Percentiles rank a stretch among this genome's conserved stretches.
phyloP scores from a whole-genome alignment of 129 eudicot genomes.

The Pittosporum tobira region DNA sequence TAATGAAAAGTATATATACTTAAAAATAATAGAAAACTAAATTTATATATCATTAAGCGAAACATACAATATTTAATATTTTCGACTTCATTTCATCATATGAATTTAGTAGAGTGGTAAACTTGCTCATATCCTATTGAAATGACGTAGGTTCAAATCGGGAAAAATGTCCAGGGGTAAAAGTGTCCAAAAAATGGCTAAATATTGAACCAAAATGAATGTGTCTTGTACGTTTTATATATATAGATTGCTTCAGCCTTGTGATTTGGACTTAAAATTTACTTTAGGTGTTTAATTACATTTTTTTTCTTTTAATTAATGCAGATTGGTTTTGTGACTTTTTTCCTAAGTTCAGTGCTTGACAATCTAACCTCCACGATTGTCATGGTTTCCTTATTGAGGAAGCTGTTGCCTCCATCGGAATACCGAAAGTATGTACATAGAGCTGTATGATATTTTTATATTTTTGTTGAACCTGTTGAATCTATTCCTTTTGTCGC shows the following conservation, averaged over 20 bases:
- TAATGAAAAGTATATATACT: no score
- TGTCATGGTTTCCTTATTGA: constrained; percentile 93
- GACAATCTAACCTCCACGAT: constrained; percentile 97
- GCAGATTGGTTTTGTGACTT: constrained; percentile 95
- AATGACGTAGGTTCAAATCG: no score
- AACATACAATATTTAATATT: no score
- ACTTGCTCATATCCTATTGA: no score
- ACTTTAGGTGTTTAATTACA: constrained; percentile 7
- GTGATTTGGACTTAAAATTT: background rate
- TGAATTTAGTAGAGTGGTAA: no score
- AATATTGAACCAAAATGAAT: no score
- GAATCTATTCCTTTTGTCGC: background rate
- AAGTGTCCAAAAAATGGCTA: no score
- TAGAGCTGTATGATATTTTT: background rate
- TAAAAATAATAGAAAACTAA: no score
- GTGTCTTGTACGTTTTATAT: no score
- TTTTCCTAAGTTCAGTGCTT: constrained; percentile 82
- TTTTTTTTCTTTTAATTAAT: constrained; percentile 10
- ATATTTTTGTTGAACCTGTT: background rate
- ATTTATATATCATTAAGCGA: no score
- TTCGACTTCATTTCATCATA: no score
- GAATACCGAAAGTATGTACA: constrained; percentile 85
- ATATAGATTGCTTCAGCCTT: background rate
- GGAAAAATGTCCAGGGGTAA: no score
- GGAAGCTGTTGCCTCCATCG: constrained; percentile 89